These are phyloP conservation scores for Simmondsia chinensis DNA, from an alignment of 148 eudicot genomes.

Conservation along the genomic window DNA sequence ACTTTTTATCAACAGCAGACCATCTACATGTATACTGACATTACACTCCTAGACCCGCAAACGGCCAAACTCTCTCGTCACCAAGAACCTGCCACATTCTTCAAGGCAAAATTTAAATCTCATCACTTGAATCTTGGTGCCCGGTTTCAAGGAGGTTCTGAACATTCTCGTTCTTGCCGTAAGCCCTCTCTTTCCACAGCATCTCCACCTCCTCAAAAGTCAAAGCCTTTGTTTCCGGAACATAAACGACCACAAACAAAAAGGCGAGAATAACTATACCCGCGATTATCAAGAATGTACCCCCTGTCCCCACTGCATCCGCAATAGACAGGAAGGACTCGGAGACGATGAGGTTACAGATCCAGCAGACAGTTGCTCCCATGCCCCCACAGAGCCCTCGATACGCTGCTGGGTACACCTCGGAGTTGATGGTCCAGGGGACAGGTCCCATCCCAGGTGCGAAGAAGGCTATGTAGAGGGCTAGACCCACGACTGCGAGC, in stretches of 20 bases:
- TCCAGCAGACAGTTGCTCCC: conserved; percentile 74
- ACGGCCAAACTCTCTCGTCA: too few species aligned
- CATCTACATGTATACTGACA: too few species aligned
- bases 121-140: too few species aligned
- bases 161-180: conserved; percentile 25
- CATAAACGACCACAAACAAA: conserved; percentile 36
- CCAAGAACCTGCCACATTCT: too few species aligned
- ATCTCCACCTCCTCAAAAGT: conserved; percentile 75
- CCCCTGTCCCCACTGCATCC: conserved; percentile 47
- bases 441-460: conserved; percentile 90
- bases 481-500: conserved; percentile 50
- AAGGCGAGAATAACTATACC: conserved; percentile 53
- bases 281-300: conserved; percentile 64
- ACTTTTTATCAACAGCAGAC: too few species aligned
- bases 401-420: conserved; percentile 60
- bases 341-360: conserved; percentile 61
- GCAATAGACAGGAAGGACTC: conserved; percentile 60
- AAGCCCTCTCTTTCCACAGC: conserved; percentile 60
- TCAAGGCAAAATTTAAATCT: too few species aligned
- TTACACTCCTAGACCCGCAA: too few species aligned
- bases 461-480: conserved; percentile 60
- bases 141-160: conserved; percentile 32
- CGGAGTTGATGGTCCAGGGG: conserved; percentile 79
- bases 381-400: conserved; percentile 73
- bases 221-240: conserved; percentile 87